A percentile compares a stretch with the other conserved stretches of the same genome.
Conservation (phyloP, 2,329 filamentous ascomycete species). For the Elsinoe batatas region DNA sequence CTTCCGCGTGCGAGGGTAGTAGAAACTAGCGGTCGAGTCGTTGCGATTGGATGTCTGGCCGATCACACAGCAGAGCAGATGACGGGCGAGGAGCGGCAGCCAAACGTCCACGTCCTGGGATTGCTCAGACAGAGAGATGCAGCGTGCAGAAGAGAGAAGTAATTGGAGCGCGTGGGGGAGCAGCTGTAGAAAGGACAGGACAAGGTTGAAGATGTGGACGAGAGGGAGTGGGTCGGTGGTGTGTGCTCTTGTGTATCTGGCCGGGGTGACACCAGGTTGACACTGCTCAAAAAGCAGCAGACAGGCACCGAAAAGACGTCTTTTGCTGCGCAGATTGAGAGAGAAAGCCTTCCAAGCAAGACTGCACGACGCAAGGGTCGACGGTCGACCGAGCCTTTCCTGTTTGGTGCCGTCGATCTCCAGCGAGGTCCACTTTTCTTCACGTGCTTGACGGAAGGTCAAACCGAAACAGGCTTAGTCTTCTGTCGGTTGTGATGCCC, state of each 20-base stretch:
- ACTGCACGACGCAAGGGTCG: background rate
- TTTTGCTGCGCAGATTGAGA: too few relatives aligned
- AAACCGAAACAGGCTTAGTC: too few relatives aligned
- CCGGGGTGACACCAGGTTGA: conserved; percentile 8
- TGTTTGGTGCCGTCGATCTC: background rate
- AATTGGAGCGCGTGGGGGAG: background rate
- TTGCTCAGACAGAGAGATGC: background rate
- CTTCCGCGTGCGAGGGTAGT: conserved; percentile 4
- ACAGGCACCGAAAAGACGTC: too few relatives aligned
- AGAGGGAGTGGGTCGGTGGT: conserved; percentile 6
- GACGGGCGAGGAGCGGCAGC: background rate
- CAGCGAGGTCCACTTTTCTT: conserved; percentile 1
- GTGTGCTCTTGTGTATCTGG: conserved; percentile 3
- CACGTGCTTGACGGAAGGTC: background rate
- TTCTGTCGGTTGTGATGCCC: conserved; percentile 1
- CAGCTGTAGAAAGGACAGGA: background rate
- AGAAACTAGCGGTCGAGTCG: conserved; percentile 11
- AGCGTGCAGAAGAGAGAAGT: background rate
- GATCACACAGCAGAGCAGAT: conserved; percentile 5
- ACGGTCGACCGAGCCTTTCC: background rate
- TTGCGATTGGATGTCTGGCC: background rate
- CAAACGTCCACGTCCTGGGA: background rate
- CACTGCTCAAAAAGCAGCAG: conserved; percentile 2
- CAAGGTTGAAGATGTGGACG: background rate
- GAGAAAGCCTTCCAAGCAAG: too few relatives aligned